Conservation (phyloP, 2,329 filamentous ascomycete species). For the Fusarium sp. region DNA sequence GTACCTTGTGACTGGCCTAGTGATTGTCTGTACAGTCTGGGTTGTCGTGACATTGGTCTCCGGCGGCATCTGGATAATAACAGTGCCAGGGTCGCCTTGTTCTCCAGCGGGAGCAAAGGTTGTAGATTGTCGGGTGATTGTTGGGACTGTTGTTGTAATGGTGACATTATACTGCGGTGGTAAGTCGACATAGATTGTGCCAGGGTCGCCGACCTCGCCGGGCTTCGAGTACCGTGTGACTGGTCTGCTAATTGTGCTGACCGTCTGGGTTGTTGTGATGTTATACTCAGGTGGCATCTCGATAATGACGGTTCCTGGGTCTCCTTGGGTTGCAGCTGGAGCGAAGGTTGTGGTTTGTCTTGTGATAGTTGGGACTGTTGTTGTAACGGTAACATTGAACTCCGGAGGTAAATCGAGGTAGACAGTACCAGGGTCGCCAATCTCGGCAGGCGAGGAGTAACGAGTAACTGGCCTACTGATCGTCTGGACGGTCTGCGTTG, state of each 20-base stretch:
- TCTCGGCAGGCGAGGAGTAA: conserved; percentile 8
- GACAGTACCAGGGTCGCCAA: conserved; percentile 19
- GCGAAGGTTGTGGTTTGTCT: conserved; percentile 5
- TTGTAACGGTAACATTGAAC: conserved; percentile 19
- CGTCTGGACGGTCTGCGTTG: conserved; percentile 12
- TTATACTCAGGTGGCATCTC: conserved; percentile 16
- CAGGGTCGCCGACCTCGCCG: conserved; percentile 12
- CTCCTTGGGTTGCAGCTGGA: conserved; percentile 4
- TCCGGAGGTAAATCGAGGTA: conserved; percentile 18
- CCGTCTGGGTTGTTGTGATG: conserved; percentile 9
- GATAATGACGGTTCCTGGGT: conserved; percentile 19
- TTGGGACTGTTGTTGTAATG: conserved; percentile 11
- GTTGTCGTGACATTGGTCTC: conserved; percentile 19
- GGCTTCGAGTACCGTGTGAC: conserved; percentile 10
- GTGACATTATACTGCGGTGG: conserved; percentile 31
- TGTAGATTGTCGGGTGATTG: conserved; percentile 9
- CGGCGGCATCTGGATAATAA: conserved; percentile 12
- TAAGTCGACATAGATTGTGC: conserved; percentile 19
- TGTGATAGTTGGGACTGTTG: conserved; percentile 13
- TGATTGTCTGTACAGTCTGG: conserved; percentile 19
- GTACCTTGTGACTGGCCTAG: conserved; percentile 4
- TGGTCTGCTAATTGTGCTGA: conserved; percentile 10
- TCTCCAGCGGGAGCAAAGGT: conserved; percentile 10
- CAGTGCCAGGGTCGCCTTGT: conserved; percentile 20
- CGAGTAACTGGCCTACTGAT: conserved; percentile 18